Evolutionary conservation across 1,139 yeast species (phyloP), one percentile per base, ranked within the genome.

Genomic region (Scheffersomyces segobiensis): DNA sequence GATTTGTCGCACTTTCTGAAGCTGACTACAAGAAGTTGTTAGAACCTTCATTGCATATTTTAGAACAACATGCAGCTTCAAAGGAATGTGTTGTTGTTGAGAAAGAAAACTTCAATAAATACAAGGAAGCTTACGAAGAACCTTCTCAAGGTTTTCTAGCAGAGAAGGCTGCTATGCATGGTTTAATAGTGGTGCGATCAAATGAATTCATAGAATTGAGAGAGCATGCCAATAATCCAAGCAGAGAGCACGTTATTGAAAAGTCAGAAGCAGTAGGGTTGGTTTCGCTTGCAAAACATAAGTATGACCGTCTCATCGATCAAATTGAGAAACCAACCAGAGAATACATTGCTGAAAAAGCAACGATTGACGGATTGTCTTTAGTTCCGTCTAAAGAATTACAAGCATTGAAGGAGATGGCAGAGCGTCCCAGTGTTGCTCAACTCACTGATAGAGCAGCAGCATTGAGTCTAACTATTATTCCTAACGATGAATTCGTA

Each of bases 181-280:
- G 72, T 7, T 64, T 65, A 39, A 61, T 66, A 7, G 60, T 65
- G 21, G 55, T 63, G 18, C 49, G 59, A 17, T 56, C 52, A 21
- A 52, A 56, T n/a, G 67, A 64, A 20, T 67, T 72, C 58, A 63
- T 69, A 3, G 66, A 65, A 7, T 64, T 78, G 53, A 47, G 60
- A 51, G 58, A 57, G 12, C 67, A 67, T 51, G 74, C 77, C 2
- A 64, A 71, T 39, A 63, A 69, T 2, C 84, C 84, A 20, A 67
- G 77, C 21, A 58, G 73, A 20, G 79, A 76, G 1, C 75, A 75
- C 55, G 59, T 85, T 24, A 59, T 63, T 20, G 64, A 68, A 6
- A 71, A 71, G 53, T 85, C 84, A 51, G 59, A 62, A 2, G 57
- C 59, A 1, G 57, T 60, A 7, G 70, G 73, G 6, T 61, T 75